These are phyloP conservation scores for Eucommia ulmoides DNA, from an alignment of 257 asterid species.

Conservation along the genomic window DNA sequence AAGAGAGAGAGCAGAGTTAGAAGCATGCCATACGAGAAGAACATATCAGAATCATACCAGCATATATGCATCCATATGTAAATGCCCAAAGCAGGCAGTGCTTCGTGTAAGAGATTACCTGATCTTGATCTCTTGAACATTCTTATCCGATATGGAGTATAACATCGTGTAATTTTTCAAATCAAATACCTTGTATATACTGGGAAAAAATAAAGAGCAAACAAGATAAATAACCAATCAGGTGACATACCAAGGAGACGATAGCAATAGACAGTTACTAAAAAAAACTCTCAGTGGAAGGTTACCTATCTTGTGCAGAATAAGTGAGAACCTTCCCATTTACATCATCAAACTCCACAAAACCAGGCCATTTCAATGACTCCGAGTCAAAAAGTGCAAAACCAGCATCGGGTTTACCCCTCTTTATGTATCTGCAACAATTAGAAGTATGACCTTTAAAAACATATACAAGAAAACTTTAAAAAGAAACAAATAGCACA, in stretches of 20 bases:
- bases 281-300: slow-evolving; percentile 1
- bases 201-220: slow-evolving; percentile 27
- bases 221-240: slow-evolving; percentile 7
- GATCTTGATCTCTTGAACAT: slow-evolving; percentile 65
- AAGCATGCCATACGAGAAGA: too few species aligned
- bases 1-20: too few species aligned
- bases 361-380: slow-evolving; percentile 98
- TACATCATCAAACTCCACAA: slow-evolving; percentile 97
- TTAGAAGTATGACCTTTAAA: slow-evolving; percentile 7
- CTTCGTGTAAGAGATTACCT: slow-evolving; percentile 28
- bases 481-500: slow-evolving; percentile 8
- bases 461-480: not conserved
- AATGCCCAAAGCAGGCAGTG: too few species aligned
- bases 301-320: slow-evolving; percentile 90
- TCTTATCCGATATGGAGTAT: slow-evolving; percentile 81
- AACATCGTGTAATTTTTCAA: slow-evolving; percentile 69
- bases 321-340: slow-evolving; percentile 96
- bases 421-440: slow-evolving; percentile 57
- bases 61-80: too few species aligned
- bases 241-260: slow-evolving; percentile 6
- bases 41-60: too few species aligned
- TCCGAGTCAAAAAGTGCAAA: slow-evolving; percentile 91
- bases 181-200: slow-evolving; percentile 68
- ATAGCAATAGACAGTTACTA: not conserved
- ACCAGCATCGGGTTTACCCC: slow-evolving; percentile 98